Evolutionary conservation across 108 stramenopile genomes (phyloP).

Genomic region (Cyclotella cryptica): DNA sequence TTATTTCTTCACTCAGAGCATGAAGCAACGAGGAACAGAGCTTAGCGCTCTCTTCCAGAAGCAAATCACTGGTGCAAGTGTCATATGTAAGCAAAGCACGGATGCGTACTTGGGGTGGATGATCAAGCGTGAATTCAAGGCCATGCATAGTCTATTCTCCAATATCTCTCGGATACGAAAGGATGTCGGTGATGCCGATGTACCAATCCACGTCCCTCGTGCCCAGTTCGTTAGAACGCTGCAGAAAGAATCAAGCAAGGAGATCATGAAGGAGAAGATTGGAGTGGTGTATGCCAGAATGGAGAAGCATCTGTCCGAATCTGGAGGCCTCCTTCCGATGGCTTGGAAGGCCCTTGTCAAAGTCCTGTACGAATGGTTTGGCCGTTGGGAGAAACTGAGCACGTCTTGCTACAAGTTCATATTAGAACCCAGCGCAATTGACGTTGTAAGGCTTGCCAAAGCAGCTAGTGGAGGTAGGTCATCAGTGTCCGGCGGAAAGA

Average conservation of each 20-base stretch:
- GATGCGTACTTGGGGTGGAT: constrained; percentile 92
- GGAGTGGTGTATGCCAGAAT: constrained; percentile 83
- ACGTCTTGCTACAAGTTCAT: constrained; percentile 84
- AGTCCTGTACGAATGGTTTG: constrained; percentile 92
- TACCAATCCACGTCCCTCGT: constrained; percentile 83
- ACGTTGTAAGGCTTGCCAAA: constrained; percentile 90
- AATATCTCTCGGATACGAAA: constrained; percentile 82
- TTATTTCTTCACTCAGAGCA: constrained; percentile 85
- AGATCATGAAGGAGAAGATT: constrained; percentile 89
- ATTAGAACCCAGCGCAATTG: constrained; percentile 84
- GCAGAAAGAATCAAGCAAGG: constrained; percentile 84
- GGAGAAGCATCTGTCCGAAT: constrained; percentile 91
- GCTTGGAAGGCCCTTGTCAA: constrained; percentile 92
- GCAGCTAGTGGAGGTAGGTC: constrained; percentile 63
- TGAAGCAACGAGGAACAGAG: constrained; percentile 77
- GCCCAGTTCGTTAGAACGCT: constrained; percentile 81
- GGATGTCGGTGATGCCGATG: constrained; percentile 87
- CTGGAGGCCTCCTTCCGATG: constrained; percentile 83
- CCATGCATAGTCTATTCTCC: constrained; percentile 86
- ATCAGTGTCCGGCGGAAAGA: constrained; percentile 24
- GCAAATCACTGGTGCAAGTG: constrained; percentile 80
- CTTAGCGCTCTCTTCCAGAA: constrained; percentile 77
- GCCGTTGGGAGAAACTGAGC: constrained; percentile 89
- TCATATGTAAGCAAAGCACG: constrained; percentile 87
- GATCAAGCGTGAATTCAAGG: constrained; percentile 92